phyloP scores from a whole-genome alignment of 768 basidiomycete genomes.

The Roridomyces roridus region DNA sequence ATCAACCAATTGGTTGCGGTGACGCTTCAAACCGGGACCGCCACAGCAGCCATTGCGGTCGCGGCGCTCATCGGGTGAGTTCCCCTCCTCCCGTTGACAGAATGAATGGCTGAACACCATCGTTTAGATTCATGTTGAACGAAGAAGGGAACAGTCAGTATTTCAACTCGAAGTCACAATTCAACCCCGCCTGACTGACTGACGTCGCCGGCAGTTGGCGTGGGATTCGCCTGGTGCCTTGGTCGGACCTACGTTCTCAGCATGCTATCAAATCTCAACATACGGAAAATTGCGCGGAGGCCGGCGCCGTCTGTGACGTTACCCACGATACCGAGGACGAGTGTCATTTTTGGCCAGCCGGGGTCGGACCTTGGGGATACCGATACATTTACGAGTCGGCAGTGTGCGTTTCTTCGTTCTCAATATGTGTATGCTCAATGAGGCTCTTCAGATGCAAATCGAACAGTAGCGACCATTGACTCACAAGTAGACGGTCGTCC shows the following conservation, averaged over 20 bases:
- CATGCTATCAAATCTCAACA: slow-evolving; percentile 3
- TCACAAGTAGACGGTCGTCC: too few relatives aligned
- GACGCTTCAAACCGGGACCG: neutral
- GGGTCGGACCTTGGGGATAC: too few relatives aligned
- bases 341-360: too few relatives aligned
- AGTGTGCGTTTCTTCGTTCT: too few relatives aligned
- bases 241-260: slow-evolving; percentile 3
- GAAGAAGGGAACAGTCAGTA: neutral
- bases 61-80: neutral
- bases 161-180: too few relatives aligned
- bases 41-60: neutral
- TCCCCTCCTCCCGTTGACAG: neutral
- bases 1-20: neutral
- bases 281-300: neutral
- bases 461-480: too few relatives aligned
- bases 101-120: too few relatives aligned
- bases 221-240: neutral
- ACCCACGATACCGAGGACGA: too few relatives aligned
- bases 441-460: too few relatives aligned
- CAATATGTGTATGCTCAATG: too few relatives aligned
- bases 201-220: neutral
- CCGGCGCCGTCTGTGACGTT: too few relatives aligned
- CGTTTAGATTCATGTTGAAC: neutral
- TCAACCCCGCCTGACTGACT: neutral
- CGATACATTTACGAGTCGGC: too few relatives aligned